Percentiles rank a stretch among this genome's conserved stretches.
phyloP scores from a whole-genome alignment of 257 asterid genomes.

The Agastache rugosa region DNA sequence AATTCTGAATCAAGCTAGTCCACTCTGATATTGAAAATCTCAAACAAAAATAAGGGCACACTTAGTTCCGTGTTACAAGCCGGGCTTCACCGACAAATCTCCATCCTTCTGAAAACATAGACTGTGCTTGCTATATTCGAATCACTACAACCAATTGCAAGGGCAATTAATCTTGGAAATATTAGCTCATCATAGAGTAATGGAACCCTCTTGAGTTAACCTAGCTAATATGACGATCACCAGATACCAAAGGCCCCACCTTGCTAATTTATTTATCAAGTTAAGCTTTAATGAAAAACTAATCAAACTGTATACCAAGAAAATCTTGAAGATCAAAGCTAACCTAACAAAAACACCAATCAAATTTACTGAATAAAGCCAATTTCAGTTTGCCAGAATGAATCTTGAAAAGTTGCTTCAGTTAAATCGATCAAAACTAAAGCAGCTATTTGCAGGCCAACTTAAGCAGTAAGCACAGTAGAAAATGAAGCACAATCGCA shows the following conservation, averaged over 20 bases:
- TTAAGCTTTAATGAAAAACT: not conserved
- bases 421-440: not conserved
- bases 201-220: not conserved
- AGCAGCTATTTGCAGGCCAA: not conserved
- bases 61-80: not conserved
- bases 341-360: not conserved
- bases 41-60: not conserved
- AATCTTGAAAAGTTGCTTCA: conserved; percentile 12
- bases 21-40: not conserved
- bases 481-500: not conserved
- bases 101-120: not conserved
- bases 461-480: not conserved
- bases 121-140: not conserved
- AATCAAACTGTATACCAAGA: not conserved
- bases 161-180: too few species aligned
- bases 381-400: conserved; percentile 37
- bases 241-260: not conserved
- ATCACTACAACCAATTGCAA: not conserved
- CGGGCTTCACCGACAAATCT: conserved; percentile 5
- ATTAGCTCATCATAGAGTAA: not conserved
- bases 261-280: not conserved
- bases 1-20: not conserved
- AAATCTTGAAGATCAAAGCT: not conserved
- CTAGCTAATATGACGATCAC: not conserved
- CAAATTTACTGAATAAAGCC: not conserved